Evolutionary conservation across 2,329 filamentous ascomycete species (phyloP).

Genomic region (Cadophora gregata): DNA sequence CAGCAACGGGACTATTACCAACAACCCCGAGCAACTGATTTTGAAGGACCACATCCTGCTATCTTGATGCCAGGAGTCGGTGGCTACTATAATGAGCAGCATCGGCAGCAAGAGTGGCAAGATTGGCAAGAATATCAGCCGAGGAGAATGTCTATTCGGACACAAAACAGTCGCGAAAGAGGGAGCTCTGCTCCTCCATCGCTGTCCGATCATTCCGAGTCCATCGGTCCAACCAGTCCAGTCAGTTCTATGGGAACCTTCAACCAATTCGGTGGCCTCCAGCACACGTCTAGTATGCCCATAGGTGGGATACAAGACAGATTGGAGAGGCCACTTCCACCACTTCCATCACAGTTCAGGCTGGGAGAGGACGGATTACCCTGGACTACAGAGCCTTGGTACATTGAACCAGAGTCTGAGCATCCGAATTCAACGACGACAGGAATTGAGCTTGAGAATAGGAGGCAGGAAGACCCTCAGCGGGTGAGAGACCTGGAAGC

Average conservation of each 20-base stretch:
- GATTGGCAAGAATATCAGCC: conserved; percentile 20
- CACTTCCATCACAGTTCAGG: conserved; percentile 42
- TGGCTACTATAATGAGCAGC: conserved; percentile 15
- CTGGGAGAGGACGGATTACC: conserved; percentile 43
- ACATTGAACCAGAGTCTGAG: conserved; percentile 30
- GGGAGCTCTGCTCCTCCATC: conserved; percentile 41
- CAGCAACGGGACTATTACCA: conserved; percentile 18
- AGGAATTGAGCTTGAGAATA: conserved; percentile 30
- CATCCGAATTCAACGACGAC: conserved; percentile 19
- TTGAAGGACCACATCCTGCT: conserved; percentile 16
- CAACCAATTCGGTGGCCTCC: conserved; percentile 16
- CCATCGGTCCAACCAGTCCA: conserved; percentile 31
- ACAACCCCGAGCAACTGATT: conserved; percentile 14
- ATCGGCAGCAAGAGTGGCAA: conserved; percentile 12
- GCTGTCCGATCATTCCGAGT: conserved; percentile 31
- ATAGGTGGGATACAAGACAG: conserved; percentile 20
- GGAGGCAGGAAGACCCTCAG: conserved; percentile 40
- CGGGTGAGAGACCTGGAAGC: conserved; percentile 39
- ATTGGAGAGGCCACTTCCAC: conserved; percentile 39
- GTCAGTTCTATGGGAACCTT: conserved; percentile 27
- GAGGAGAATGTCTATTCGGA: conserved; percentile 26
- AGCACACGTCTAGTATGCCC: conserved; percentile 31
- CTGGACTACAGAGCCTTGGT: conserved; percentile 43
- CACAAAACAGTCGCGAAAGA: conserved; percentile 31
- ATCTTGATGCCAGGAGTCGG: conserved; percentile 18